Base-by-base conservation (phyloP, 768 basidiomycete genomes). In the Gymnopilus junonius region DNA sequence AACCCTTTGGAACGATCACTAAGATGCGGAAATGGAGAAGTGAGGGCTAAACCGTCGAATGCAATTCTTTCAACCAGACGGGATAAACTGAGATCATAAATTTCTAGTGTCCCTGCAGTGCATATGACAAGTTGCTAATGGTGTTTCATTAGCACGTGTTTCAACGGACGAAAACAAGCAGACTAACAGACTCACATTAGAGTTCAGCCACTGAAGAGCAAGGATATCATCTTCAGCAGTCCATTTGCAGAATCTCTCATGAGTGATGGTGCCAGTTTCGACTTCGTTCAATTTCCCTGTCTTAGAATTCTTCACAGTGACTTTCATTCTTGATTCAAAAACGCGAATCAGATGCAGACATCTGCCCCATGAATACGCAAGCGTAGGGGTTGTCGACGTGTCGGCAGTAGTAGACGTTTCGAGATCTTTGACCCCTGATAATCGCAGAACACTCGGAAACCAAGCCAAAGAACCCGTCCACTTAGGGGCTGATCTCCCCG, bases 291-390 rank as follows among this genome's bases (percentile, higher is more conserved):
- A 70, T 73, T 89, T 93, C 51, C 89, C 86, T 10, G 85, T 86
- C 67, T 86, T 87, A 7, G 82, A 56, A 67, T 85, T 87, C 34
- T 76, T 75, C 11, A 82, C 73, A 3, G 75, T 69, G 65, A 89
- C 86, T 63, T 82, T 81, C 27, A 82, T 70, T 65, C 80, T 84
- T 25, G 79, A 79, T 74, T 93, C 92, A 15, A 82, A 82, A 10
- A 97, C 84, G 10, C 80, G 83, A 23, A 97, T 75, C 17, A 97
- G 74, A 53, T 82, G 80, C 39, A 97, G 70, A 4, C 77, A 80
- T 58, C 79, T 79, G 0, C 91, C 95, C 97, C 96, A 99, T 0
- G 92, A 87, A 72, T 90, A 97, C 0, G 87, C 93, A 27, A 99
- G 79, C 39, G 87, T 77, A 2, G 96, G 97, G 51, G 77, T 76